Conservation (phyloP, 345 rosid species). For the Eucalyptus albens region DNA sequence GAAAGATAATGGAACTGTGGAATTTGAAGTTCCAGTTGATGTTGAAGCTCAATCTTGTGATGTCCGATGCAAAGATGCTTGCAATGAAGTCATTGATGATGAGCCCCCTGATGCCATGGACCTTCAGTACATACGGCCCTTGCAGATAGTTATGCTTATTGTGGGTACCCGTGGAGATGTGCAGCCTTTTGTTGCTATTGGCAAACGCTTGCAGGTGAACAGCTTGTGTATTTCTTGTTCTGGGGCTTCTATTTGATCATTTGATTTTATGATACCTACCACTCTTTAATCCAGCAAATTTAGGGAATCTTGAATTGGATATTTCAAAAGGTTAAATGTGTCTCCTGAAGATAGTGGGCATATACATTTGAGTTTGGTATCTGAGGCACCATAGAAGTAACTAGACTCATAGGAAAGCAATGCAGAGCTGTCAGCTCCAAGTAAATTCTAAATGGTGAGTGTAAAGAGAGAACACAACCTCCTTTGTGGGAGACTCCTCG, state of each 20-base stretch:
- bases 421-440: background rate
- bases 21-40: slow-evolving; percentile 77
- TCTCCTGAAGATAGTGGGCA: background rate
- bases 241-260: background rate
- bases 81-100: slow-evolving; percentile 25
- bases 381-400: background rate
- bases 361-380: background rate
- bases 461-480: background rate
- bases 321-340: background rate
- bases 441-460: background rate
- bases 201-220: slow-evolving; percentile 66
- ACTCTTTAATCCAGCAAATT: background rate
- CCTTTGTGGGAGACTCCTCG: background rate
- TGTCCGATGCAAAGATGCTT: slow-evolving; percentile 10
- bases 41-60: slow-evolving; percentile 40
- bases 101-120: slow-evolving; percentile 64
- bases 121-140: slow-evolving; percentile 52
- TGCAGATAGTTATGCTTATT: slow-evolving; percentile 55
- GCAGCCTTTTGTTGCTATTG: slow-evolving; percentile 86
- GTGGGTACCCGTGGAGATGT: slow-evolving; percentile 92
- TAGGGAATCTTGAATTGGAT: background rate
- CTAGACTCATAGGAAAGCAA: background rate
- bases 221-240: background rate
- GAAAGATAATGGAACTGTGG: slow-evolving; percentile 94
- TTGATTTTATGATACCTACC: background rate